A percentile compares a stretch with the other conserved stretches of the same genome.
These are phyloP conservation scores for Ophiostoma australiae DNA, from an alignment of 2,329 filamentous ascomycete genomes.

Conservation along the genomic window DNA sequence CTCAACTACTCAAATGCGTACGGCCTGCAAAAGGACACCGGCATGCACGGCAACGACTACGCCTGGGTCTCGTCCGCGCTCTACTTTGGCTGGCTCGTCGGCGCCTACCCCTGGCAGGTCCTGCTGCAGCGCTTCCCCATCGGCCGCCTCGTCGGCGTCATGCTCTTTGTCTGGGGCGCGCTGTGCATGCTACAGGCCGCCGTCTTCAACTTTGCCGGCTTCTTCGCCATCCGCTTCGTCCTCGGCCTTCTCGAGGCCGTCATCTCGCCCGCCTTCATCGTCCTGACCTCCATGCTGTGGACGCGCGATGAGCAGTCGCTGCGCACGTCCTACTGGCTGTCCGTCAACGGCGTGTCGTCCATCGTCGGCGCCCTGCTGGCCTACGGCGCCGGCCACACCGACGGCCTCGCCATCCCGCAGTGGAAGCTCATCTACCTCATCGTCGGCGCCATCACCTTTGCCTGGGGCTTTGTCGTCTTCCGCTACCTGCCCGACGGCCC, in stretches of 20 bases:
- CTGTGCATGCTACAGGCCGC: conserved; percentile 32
- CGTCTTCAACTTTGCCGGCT: conserved; percentile 34
- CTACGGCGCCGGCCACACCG: conserved; percentile 32
- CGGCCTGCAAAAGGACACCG: conserved; percentile 39
- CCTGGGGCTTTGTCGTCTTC: conserved; percentile 23
- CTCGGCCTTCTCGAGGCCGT: conserved; percentile 37
- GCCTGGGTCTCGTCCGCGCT: conserved; percentile 43
- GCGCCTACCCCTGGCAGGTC: conserved; percentile 39
- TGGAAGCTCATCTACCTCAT: conserved; percentile 31
- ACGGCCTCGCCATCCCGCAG: conserved; percentile 28
- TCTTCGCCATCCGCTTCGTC: conserved; percentile 32
- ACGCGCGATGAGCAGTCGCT: conserved; percentile 37
- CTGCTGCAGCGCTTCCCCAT: conserved; percentile 41
- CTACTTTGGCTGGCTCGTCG: conserved; percentile 42
- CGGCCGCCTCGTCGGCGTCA: conserved; percentile 39
- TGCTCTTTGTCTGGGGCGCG: conserved; percentile 43
- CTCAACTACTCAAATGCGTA: conserved; percentile 41
- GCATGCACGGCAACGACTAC: conserved; percentile 40
- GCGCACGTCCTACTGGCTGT: conserved; percentile 35
- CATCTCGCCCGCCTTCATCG: conserved; percentile 36
- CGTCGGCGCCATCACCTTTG: conserved; percentile 29
- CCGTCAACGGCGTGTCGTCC: conserved; percentile 33
- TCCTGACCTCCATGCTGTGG: conserved; percentile 39
- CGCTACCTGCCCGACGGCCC: conserved; percentile 38
- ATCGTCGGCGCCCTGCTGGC: conserved; percentile 33